phyloP scores from a whole-genome alignment of 179 eudicot genomes.

The Carnegiea gigantea region DNA sequence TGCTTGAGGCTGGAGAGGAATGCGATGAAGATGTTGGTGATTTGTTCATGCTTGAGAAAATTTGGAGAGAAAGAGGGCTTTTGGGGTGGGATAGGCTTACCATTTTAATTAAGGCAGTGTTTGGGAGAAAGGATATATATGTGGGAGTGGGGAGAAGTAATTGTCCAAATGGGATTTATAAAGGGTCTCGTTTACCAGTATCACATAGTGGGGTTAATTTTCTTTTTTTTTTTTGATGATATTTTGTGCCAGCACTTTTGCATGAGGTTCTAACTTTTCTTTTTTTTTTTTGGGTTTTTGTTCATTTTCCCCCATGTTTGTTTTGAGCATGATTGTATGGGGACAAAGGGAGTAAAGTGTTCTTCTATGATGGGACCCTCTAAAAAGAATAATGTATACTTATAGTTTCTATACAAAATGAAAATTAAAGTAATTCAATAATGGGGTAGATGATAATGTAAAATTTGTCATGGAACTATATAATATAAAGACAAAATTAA shows the following conservation, averaged over 20 bases:
- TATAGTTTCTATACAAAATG: neutral
- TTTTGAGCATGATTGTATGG: constrained; percentile 24
- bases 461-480: too few species aligned
- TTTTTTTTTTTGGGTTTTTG: neutral
- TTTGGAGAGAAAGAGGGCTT: constrained; percentile 35
- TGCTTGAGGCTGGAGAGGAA: constrained; percentile 36
- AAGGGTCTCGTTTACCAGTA: constrained; percentile 34
- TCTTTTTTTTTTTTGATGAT: constrained; percentile 3
- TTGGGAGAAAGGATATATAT: neutral
- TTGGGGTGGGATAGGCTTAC: constrained; percentile 30
- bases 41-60: constrained; percentile 28
- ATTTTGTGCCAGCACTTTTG: neutral
- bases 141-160: neutral
- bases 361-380: constrained; percentile 12
- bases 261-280: constrained; percentile 23
- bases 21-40: constrained; percentile 22
- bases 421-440: neutral
- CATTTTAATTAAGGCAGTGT: constrained; percentile 16
- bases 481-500: too few species aligned
- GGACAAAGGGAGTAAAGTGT: neutral
- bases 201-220: neutral
- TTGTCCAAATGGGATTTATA: constrained; percentile 35
- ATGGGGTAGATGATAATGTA: neutral
- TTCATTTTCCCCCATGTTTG: constrained; percentile 35
- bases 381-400: neutral